A percentile compares a stretch with the other conserved stretches of the same genome.
Conservation (phyloP, 1,284 basidiomycete genomes). For the Microbotryum silenes-acaulis region DNA sequence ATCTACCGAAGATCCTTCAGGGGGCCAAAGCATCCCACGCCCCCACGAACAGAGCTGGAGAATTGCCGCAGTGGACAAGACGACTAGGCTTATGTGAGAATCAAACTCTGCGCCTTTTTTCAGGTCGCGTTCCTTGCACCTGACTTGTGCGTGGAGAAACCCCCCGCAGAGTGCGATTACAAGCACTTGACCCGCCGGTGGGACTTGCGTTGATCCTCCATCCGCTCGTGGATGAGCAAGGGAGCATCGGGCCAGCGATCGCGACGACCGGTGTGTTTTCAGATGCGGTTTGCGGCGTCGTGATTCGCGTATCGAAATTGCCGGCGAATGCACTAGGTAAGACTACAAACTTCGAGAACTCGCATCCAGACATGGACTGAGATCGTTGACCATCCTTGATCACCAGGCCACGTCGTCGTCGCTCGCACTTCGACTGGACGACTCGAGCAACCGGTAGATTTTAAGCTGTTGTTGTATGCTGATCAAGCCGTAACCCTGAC, state of each 20-base stretch:
- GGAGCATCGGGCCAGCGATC: conserved; percentile 45
- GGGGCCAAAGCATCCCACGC: conserved; percentile 47
- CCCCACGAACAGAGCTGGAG: conserved; percentile 61
- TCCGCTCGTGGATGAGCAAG: conserved; percentile 37
- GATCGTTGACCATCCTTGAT: too few species aligned
- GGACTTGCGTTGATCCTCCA: conserved; percentile 40
- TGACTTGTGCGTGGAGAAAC: background rate
- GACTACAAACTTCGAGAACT: conserved; percentile 44
- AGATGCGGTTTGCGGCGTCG: conserved; percentile 45
- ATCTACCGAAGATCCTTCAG: background rate
- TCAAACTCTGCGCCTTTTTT: background rate
- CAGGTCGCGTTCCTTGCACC: background rate
- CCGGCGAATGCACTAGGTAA: conserved; percentile 53
- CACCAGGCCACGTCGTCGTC: conserved; percentile 55
- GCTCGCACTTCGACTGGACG: conserved; percentile 57
- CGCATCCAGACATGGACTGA: conserved; percentile 49
- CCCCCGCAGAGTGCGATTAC: conserved; percentile 55
- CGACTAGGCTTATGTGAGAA: conserved; percentile 56
- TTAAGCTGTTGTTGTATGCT: conserved; percentile 56
- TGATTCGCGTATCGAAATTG: background rate
- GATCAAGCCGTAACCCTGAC: conserved; percentile 12
- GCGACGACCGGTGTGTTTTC: conserved; percentile 69
- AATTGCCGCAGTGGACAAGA: conserved; percentile 52
- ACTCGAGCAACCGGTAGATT: conserved; percentile 52
- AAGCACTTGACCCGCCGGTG: conserved; percentile 42